A percentile compares a stretch with the other conserved stretches of the same genome.
phyloP scores from a whole-genome alignment of 225 moss, liverwort and hornwort genomes.

The Pseudisothecium myosuroides region DNA sequence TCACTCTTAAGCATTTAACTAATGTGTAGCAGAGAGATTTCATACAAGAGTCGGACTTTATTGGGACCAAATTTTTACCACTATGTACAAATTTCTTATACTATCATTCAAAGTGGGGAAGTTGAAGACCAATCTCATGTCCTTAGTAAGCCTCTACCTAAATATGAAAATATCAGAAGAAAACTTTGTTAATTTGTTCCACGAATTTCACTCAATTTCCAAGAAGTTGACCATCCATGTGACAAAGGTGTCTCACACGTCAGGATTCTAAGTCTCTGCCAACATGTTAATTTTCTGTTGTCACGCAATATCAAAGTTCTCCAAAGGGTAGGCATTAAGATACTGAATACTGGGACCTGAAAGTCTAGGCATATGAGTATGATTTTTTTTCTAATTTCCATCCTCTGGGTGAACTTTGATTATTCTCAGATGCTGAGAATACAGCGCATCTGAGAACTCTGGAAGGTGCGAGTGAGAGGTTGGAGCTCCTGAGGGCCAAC shows the following conservation, averaged over 20 bases:
- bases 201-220: not conserved
- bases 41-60: not conserved
- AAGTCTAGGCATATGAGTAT: not conserved
- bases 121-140: not conserved
- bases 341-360: not conserved
- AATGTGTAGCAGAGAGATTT: not conserved
- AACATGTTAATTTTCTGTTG: not conserved
- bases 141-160: not conserved
- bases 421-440: not conserved
- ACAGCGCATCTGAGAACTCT: slow-evolving; percentile 23
- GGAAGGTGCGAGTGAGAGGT: slow-evolving; percentile 24
- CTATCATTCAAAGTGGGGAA: not conserved
- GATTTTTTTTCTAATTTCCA: not conserved
- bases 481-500: slow-evolving; percentile 28
- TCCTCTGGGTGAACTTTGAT: not conserved
- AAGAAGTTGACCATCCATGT: not conserved
- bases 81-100: not conserved
- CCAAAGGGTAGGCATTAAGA: not conserved
- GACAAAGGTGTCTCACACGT: not conserved
- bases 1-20: not conserved
- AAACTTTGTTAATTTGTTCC: not conserved
- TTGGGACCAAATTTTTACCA: not conserved
- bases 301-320: not conserved
- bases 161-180: not conserved
- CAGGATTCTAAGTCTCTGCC: not conserved